These are phyloP conservation scores for Globisporangium ultimum DNA, from an alignment of 352 stramenopile species.

Conservation along the genomic window DNA sequence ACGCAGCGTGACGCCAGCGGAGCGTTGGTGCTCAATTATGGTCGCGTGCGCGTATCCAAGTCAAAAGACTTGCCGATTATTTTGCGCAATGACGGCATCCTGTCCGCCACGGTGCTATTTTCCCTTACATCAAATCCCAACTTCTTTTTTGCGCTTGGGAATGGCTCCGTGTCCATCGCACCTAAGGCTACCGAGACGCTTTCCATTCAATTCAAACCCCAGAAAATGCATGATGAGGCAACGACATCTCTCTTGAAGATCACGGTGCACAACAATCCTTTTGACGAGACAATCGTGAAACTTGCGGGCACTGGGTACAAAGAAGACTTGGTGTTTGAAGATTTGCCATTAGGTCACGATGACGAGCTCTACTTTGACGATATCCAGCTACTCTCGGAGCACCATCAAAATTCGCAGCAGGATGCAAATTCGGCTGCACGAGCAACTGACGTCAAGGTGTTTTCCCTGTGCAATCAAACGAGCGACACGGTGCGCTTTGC, in stretches of 20 bases:
- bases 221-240: conserved; percentile 67
- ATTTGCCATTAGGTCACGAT: conserved; percentile 68
- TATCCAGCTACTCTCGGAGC: conserved; percentile 46
- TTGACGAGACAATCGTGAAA: conserved; percentile 81
- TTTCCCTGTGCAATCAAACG: conserved; percentile 75
- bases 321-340: conserved; percentile 87
- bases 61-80: conserved; percentile 55
- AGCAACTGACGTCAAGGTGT: conserved; percentile 53
- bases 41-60: conserved; percentile 72
- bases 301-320: conserved; percentile 71
- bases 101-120: conserved; percentile 91
- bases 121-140: conserved; percentile 75
- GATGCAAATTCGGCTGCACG: too few species aligned
- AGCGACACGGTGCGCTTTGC: conserved; percentile 63
- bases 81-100: conserved; percentile 90
- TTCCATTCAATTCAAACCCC: conserved; percentile 79
- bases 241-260: conserved; percentile 63
- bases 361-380: conserved; percentile 88
- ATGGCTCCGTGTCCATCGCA: conserved; percentile 71
- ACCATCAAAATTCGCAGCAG: conserved; percentile 4
- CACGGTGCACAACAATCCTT: conserved; percentile 90
- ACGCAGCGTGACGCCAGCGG: conserved; percentile 55
- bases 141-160: conserved; percentile 68
- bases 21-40: conserved; percentile 78
- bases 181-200: conserved; percentile 64